Conservation (phyloP, 495 filamentous ascomycete genomes). For the Xylaria castorea region DNA sequence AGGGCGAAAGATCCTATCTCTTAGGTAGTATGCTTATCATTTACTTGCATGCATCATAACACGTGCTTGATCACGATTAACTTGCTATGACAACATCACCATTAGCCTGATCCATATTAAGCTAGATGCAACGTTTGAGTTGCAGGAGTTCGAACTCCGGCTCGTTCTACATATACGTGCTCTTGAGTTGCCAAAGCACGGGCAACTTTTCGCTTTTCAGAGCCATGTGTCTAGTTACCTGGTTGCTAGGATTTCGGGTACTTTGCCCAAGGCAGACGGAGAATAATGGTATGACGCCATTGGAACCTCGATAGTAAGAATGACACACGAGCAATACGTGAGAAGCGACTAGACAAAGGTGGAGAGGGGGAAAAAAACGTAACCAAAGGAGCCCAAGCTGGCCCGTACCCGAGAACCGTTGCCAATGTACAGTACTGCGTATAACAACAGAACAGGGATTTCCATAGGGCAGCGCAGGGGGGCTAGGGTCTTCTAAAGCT, state of each 20-base stretch:
- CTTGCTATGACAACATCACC: conserved; percentile 25
- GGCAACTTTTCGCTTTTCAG: background rate
- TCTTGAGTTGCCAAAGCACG: background rate
- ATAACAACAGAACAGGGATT: conserved; percentile 7
- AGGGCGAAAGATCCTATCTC: background rate
- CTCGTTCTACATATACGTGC: background rate
- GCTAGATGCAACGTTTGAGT: conserved; percentile 1
- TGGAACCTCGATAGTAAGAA: background rate
- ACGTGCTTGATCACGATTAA: conserved; percentile 26
- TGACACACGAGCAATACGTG: background rate
- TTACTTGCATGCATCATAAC: conserved; percentile 25
- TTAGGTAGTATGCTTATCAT: conserved; percentile 27
- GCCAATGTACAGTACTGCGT: background rate
- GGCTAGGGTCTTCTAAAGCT: conserved; percentile 11
- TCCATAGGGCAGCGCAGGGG: conserved; percentile 26
- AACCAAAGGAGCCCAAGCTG: background rate
- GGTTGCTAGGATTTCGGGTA: background rate
- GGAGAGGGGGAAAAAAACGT: background rate
- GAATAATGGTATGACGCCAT: background rate
- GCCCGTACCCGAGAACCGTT: background rate
- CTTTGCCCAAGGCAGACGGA: background rate
- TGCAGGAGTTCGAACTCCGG: background rate
- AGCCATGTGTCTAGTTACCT: background rate
- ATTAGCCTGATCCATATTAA: conserved; percentile 12
- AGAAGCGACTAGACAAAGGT: background rate